These are phyloP conservation scores for Pluteus cervinus DNA, from an alignment of 768 basidiomycete genomes.

Conservation along the genomic window DNA sequence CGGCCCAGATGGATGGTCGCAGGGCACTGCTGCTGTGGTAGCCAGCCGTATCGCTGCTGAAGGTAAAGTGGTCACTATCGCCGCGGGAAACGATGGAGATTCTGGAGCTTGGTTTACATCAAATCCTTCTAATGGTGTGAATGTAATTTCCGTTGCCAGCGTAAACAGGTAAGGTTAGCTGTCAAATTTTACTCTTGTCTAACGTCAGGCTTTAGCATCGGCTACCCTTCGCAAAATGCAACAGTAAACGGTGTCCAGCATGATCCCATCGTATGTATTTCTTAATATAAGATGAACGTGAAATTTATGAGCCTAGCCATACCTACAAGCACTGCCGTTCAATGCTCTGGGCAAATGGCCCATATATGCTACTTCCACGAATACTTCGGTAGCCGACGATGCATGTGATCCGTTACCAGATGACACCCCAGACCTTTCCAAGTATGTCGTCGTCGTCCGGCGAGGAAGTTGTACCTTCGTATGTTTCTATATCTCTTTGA, in stretches of 20 bases:
- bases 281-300: background rate
- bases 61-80: constrained; percentile 42
- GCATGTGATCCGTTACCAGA: background rate
- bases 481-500: background rate
- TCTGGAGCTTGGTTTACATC: constrained; percentile 41
- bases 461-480: background rate
- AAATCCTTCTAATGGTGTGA: constrained; percentile 29
- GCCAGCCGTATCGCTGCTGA: constrained; percentile 36
- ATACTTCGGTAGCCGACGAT: background rate
- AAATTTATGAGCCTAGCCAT: background rate
- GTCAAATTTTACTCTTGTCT: background rate
- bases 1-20: constrained; percentile 45
- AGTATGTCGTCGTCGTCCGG: background rate
- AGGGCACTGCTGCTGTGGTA: constrained; percentile 44
- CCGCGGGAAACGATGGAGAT: constrained; percentile 39
- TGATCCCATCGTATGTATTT: constrained; percentile 32
- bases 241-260: constrained; percentile 43
- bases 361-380: background rate
- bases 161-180: constrained; percentile 19
- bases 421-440: background rate
- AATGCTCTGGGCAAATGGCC: background rate
- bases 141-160: constrained; percentile 32
- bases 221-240: constrained; percentile 51
- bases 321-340: background rate
- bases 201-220: constrained; percentile 30